Base-by-base conservation (phyloP, 352 stramenopile species). In the Phytophthora megakarya region DNA sequence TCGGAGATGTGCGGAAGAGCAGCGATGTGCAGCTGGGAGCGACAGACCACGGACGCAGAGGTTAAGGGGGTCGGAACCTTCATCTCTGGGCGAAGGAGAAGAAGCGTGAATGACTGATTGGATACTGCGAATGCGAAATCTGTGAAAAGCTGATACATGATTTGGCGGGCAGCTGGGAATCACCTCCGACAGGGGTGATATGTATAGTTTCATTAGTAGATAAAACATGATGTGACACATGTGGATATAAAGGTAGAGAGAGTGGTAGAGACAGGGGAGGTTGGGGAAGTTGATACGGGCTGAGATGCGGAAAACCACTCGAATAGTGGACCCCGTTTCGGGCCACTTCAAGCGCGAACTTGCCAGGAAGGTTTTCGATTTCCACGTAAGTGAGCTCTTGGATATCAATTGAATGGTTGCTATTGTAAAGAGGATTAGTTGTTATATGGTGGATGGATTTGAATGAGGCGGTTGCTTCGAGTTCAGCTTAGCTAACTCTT, bases 1-100 rank as follows among this genome's bases (percentile, higher is more conserved):
- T 61, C 44, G 21, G 53, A 22, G 18, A 80, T 66, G 46, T 76
- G 68, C 9, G 65, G 56, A 13, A 80, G 35, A 10, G 68, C 68
- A 18, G 65, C 61, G 22, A 77, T 49, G 10, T 40, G 52, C 35
- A 40, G 15, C 28, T 66, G 46, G 8, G 61, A 60, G 61, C 61
- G 65, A 33, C 50, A 63, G n/a, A 75, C 67, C 11, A 60, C 55
- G 1, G 22, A 21, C 9, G 63, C 62, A 26, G 43, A 56, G 11
- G 61, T 62, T 23, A 75, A 42, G 12, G 67, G 66, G 13, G 25
- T 13, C 12, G 42, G 55, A 15, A 50, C 1, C 18, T 43, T 40
- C 50, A 64, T 40, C 16, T 60, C n/a, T 13, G 56, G 19, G 13
- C 9, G 23, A 43, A 6, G 50, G 25, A 50, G 65, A 57, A 69